Percentiles rank a stretch among this genome's conserved stretches.
Evolutionary conservation across 1,284 basidiomycete genomes (phyloP).

Genomic region (Sporisorium scitamineum): DNA sequence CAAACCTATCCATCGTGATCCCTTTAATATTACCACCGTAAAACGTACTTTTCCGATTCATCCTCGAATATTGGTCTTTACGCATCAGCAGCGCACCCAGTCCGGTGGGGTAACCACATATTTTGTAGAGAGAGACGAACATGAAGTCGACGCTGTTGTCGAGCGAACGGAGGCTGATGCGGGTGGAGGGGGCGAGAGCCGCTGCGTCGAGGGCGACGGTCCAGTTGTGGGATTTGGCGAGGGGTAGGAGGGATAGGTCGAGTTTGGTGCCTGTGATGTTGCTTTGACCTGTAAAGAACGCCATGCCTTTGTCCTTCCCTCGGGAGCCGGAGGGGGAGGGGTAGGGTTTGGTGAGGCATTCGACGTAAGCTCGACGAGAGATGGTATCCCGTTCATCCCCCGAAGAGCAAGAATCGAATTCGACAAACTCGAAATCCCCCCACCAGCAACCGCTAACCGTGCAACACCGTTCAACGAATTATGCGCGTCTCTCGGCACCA

Average conservation of each 20-base stretch:
- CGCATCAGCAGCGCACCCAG: conserved; percentile 21
- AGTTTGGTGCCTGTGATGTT: conserved; percentile 37
- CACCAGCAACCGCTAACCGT: background rate
- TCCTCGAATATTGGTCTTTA: conserved; percentile 13
- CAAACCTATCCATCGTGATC: conserved; percentile 36
- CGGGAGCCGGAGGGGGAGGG: background rate
- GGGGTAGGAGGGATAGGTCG: conserved; percentile 1
- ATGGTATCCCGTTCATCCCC: conserved; percentile 1
- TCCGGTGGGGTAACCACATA: conserved; percentile 35
- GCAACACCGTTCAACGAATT: conserved; percentile 33
- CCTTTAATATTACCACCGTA: conserved; percentile 41
- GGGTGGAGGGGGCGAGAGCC: conserved; percentile 26
- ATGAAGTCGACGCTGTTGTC: conserved; percentile 22
- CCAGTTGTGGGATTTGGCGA: conserved; percentile 9
- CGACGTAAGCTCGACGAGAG: conserved; percentile 3
- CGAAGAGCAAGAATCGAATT: too few relatives aligned
- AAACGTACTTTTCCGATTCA: conserved; percentile 22
- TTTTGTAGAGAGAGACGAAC: conserved; percentile 39
- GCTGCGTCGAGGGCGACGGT: conserved; percentile 34
- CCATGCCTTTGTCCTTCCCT: conserved; percentile 13
- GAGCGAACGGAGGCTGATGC: conserved; percentile 1
- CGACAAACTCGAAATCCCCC: conserved; percentile 19
- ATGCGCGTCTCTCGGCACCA: conserved; percentile 39
- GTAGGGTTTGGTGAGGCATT: background rate
- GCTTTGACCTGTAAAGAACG: conserved; percentile 38